A percentile compares a stretch with the other conserved stretches of the same genome.
phyloP scores from a whole-genome alignment of 192 early-diverging fungal species.

The Coemansia sp. region DNA sequence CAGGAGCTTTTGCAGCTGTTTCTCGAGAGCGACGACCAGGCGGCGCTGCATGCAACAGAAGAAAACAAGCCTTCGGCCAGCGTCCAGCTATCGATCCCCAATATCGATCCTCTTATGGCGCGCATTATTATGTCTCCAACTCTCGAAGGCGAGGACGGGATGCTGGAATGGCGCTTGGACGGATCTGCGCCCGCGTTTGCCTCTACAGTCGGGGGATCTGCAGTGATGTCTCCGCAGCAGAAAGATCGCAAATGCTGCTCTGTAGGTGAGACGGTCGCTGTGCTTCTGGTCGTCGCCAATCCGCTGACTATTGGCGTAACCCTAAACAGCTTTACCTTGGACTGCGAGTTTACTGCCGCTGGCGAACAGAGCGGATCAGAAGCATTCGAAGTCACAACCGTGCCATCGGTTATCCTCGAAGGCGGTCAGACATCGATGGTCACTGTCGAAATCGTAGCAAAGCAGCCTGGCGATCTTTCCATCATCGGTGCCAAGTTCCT shows the following conservation, averaged over 20 bases:
- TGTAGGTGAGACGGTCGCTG: slow-evolving; percentile 43
- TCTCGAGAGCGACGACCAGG: slow-evolving; percentile 29
- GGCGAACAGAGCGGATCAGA: background rate
- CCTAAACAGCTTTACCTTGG: slow-evolving; percentile 44
- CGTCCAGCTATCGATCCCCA: slow-evolving; percentile 63
- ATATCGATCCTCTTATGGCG: slow-evolving; percentile 52
- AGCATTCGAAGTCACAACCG: slow-evolving; percentile 24
- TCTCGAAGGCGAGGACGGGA: slow-evolving; percentile 45
- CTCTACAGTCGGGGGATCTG: background rate
- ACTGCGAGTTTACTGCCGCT: slow-evolving; percentile 32
- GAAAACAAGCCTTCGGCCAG: background rate
- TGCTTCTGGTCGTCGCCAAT: slow-evolving; percentile 47
- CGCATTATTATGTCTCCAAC: slow-evolving; percentile 51
- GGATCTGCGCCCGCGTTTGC: slow-evolving; percentile 19
- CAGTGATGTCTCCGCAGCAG: background rate
- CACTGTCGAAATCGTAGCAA: slow-evolving; percentile 30
- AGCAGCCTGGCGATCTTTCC: slow-evolving; percentile 61
- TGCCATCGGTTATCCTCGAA: slow-evolving; percentile 36
- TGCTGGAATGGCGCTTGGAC: slow-evolving; percentile 31
- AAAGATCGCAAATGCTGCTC: slow-evolving; percentile 31
- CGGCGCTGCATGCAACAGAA: background rate
- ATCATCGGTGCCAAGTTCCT: slow-evolving; percentile 78
- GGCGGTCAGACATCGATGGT: slow-evolving; percentile 44
- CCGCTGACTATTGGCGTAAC: slow-evolving; percentile 49
- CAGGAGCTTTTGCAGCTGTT: slow-evolving; percentile 54